Evolutionary conservation across 1,284 basidiomycete genomes (phyloP), one percentile per base, ranked within the genome.

Genomic region (Porodaedalea pini): DNA sequence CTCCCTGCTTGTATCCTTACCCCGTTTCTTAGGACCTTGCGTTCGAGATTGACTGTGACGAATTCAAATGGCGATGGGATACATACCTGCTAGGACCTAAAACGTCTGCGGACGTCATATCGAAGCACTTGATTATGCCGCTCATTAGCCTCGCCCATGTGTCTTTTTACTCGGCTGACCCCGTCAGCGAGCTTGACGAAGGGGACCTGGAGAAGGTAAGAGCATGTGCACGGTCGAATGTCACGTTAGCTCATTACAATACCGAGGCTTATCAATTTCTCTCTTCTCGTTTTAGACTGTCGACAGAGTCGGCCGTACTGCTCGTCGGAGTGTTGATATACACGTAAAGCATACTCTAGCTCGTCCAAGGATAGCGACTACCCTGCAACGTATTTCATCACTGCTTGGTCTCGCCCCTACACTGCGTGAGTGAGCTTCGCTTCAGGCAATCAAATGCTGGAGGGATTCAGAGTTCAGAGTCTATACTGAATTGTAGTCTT

Each of bases 61-160:
- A 45, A 4, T 86, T 88, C 70, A 83, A 81, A 71, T 90, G 88
- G 88, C 77, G 78, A 71, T 90, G 88, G 88, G 87, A 90, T 68
- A 78, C 83, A 15, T 80, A 77, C 68, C 78, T 77, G 61, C 65
- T 86, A 36, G 86, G 86, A 17, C 73, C 82, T 66, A 85, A 77
- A 67, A 64, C 71, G 40, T 85, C 87, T 39, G 79, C 88, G 54
- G 83, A 87, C 51, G 72, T 89, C 53, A 75, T 90, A 51, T 90
- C 88, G 58, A 82, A 78, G 61, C 88, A 90, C 61, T 80, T 90
- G 62, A 83, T 90, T 60, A 72, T 85, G 61, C 88, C 88, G 2
- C 74, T 90, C 61, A 83, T 90, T 66, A 88, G 82, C 67, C 71
- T 81, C 48, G 81, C 76, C 54, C 83, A 89, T 68, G 70, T 88